phyloP scores from a whole-genome alignment of 2,329 filamentous ascomycete genomes.

The Venturia carpophila region DNA sequence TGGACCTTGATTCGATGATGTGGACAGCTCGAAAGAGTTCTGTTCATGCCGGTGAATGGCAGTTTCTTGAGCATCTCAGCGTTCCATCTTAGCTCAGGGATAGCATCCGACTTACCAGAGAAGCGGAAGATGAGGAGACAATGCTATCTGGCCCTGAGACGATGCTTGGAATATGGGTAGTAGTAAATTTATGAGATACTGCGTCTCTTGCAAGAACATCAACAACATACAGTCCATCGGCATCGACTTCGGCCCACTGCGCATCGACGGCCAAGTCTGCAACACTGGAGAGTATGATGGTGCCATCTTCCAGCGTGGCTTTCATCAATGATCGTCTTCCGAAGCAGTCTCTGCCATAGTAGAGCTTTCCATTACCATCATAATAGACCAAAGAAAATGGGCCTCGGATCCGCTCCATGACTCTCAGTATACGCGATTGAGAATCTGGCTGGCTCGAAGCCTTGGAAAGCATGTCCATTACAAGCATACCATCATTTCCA shows the following conservation, averaged over 20 bases:
- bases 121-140: neutral
- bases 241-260: slow-evolving; percentile 71
- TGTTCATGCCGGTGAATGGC: neutral
- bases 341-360: slow-evolving; percentile 79
- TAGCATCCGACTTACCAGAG: neutral
- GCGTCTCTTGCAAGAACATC: neutral
- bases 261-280: slow-evolving; percentile 42
- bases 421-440: slow-evolving; percentile 22
- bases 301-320: slow-evolving; percentile 29
- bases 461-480: slow-evolving; percentile 54
- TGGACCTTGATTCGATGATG: neutral
- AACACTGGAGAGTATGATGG: slow-evolving; percentile 62
- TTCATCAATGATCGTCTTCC: slow-evolving; percentile 68
- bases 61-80: neutral
- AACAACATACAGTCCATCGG: slow-evolving; percentile 65
- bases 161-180: neutral
- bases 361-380: slow-evolving; percentile 59
- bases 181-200: neutral
- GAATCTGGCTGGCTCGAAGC: slow-evolving; percentile 19
- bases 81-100: neutral
- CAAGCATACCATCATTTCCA: slow-evolving; percentile 69
- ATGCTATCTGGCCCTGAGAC: neutral
- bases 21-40: neutral
- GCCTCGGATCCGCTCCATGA: slow-evolving; percentile 41
- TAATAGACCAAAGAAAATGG: slow-evolving; percentile 88